These are phyloP conservation scores for Urochloa ruziziensis DNA, from an alignment of 176 grass and related monocot genomes.

Conservation along the genomic window DNA sequence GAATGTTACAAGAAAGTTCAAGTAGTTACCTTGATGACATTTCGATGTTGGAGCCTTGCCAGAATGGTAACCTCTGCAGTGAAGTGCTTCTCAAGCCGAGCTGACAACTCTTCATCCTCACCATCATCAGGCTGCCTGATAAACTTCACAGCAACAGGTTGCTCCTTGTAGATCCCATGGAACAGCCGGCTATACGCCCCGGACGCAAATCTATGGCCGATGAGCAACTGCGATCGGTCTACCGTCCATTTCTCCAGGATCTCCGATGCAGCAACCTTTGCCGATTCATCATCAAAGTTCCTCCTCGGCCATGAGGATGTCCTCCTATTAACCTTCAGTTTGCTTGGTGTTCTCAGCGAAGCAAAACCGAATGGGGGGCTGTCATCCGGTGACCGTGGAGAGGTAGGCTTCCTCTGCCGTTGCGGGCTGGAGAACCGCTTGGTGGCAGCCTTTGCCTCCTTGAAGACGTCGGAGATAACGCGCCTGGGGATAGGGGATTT, in stretches of 20 bases:
- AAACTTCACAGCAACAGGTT: slow-evolving; percentile 84
- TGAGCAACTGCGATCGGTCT: slow-evolving; percentile 68
- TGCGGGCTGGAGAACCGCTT: slow-evolving; percentile 89
- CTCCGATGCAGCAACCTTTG: slow-evolving; percentile 61
- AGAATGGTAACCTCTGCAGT: slow-evolving; percentile 83
- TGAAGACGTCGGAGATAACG: slow-evolving; percentile 66
- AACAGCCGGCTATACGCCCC: slow-evolving; percentile 84
- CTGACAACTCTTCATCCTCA: slow-evolving; percentile 66
- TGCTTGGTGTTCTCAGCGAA: slow-evolving; percentile 18
- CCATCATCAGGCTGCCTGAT: slow-evolving; percentile 85
- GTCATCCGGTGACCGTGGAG: slow-evolving; percentile 26
- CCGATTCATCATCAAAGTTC: slow-evolving; percentile 27
- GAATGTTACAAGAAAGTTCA: neutral
- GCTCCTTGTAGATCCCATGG: slow-evolving; percentile 78
- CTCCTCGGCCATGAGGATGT: slow-evolving; percentile 51
- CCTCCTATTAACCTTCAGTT: slow-evolving; percentile 30
- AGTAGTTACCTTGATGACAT: slow-evolving; percentile 76
- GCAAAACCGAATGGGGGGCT: slow-evolving; percentile 28
- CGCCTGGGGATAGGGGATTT: slow-evolving; percentile 61
- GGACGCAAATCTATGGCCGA: slow-evolving; percentile 75
- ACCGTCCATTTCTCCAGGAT: slow-evolving; percentile 65
- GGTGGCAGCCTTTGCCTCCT: slow-evolving; percentile 69
- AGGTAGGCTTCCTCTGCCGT: slow-evolving; percentile 45
- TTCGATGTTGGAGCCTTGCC: slow-evolving; percentile 73
- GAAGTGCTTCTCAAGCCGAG: slow-evolving; percentile 78